A percentile compares a stretch with the other conserved stretches of the same genome.
Evolutionary conservation across 108 stramenopile genomes (phyloP).

Genomic region (Asterionellopsis glacialis): DNA sequence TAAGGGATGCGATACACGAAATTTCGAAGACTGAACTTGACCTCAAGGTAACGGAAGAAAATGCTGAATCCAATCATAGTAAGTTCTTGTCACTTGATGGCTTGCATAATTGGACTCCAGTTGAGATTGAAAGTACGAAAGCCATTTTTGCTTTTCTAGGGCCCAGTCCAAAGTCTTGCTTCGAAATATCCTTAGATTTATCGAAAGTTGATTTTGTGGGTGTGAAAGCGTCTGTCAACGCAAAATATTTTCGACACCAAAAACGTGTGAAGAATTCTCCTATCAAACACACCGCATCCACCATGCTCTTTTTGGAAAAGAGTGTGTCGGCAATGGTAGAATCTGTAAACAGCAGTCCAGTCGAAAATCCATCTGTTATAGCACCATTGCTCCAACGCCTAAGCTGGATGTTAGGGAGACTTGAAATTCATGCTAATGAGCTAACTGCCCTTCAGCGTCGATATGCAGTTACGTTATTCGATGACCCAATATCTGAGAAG

Average conservation of each 20-base stretch:
- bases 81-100: slow-evolving; percentile 40
- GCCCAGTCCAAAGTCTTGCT: slow-evolving; percentile 18
- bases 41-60: not conserved
- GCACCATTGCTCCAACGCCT: slow-evolving; percentile 12
- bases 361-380: not conserved
- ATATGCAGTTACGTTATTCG: slow-evolving; percentile 19
- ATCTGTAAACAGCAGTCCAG: not conserved
- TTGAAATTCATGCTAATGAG: slow-evolving; percentile 31
- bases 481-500: slow-evolving; percentile 15
- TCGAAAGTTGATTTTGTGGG: slow-evolving; percentile 10
- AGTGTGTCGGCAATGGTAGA: not conserved
- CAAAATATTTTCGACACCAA: not conserved
- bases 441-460: slow-evolving; percentile 23
- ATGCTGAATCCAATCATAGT: slow-evolving; percentile 30
- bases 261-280: not conserved
- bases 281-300: not conserved
- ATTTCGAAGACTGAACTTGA: slow-evolving; percentile 12
- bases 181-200: slow-evolving; percentile 29
- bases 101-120: slow-evolving; percentile 44
- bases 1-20: not conserved
- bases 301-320: not conserved
- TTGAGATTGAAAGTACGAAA: slow-evolving; percentile 18
- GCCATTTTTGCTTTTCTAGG: slow-evolving; percentile 27
- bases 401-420: slow-evolving; percentile 22
- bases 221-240: slow-evolving; percentile 4